phyloP scores from a whole-genome alignment of 1,284 basidiomycete genomes.

The Laetiporus sulphureus region DNA sequence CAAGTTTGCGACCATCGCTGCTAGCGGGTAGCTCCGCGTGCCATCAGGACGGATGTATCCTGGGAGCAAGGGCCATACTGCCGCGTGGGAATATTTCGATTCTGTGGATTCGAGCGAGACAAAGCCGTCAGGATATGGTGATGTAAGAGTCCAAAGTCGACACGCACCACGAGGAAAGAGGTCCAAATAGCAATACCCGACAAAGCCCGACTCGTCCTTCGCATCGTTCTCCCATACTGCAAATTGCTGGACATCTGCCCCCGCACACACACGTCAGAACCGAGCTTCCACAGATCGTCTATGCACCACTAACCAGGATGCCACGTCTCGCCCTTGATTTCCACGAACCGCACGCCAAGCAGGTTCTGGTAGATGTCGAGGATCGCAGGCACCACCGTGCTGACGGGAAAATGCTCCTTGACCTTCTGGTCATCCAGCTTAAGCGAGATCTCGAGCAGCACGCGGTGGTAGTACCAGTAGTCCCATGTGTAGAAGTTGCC shows the following conservation, averaged over 20 bases:
- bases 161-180: constrained; percentile 74
- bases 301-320: constrained; percentile 63
- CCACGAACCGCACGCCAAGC: constrained; percentile 66
- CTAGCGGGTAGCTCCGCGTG: constrained; percentile 62
- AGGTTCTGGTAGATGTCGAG: constrained; percentile 77
- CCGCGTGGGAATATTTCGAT: constrained; percentile 84
- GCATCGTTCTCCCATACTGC: constrained; percentile 76
- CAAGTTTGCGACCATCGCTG: constrained; percentile 84
- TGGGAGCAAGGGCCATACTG: constrained; percentile 71
- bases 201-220: constrained; percentile 60
- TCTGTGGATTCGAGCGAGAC: constrained; percentile 24
- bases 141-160: no score
- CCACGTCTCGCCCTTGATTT: constrained; percentile 58
- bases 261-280: not conserved
- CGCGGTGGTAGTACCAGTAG: constrained; percentile 62
- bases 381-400: constrained; percentile 73
- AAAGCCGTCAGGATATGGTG: no score
- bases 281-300: not conserved
- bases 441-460: constrained; percentile 60
- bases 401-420: constrained; percentile 84
- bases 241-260: constrained; percentile 69
- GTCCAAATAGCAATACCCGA: constrained; percentile 82
- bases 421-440: constrained; percentile 68
- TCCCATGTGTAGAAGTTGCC: constrained; percentile 51
- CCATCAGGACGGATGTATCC: constrained; percentile 52